Evolutionary conservation across 176 grass and related monocot species (phyloP), one percentile per base, ranked within the genome.

Genomic region (Ensete glaucum): DNA sequence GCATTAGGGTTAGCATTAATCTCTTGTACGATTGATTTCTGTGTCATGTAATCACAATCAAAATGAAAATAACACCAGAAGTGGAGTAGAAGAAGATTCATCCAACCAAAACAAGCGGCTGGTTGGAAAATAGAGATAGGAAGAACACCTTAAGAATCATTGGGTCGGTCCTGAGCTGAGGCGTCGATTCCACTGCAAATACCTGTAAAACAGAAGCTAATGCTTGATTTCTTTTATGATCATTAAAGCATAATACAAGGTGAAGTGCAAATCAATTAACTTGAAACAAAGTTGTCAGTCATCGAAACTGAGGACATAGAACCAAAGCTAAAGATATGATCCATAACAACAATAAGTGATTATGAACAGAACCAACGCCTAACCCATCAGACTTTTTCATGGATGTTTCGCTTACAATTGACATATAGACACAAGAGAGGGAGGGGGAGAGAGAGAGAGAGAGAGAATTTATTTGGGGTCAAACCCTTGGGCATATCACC

Each of bases 1-100:
- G 94, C 84, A 20, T 64, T 71, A 49, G 85, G 86, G 65, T 98
- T 85, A 21, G 76, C 64, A 82, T 93, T 98, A 63, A 98, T 71
- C 9, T 81, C 75, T 52, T 89, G 54, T 2, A 98, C 80, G 53
- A 98, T 98, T 9, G 85, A 81, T 22, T 85, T 59, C 90, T 96
- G 87, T 14, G 9, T 64, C 29, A 62, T 1, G 9, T 1, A 24
- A 48, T 1, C 14, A 23, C 48, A 52, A 51, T 26, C 1, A 15
- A 43, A 34, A 34, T 34, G 3, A 34, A 34, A 43, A 43, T 43
- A 43, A 34, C 29, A 34, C 29, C 15, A 75, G 24, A 34, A 19
- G n/a, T 22, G 10, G 12, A 1, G 59, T 6, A 58, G 13, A 48
- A n/a, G 2, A 48, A 57, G 17, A 75, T 6, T 1, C 9, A 2